Conservation (phyloP, 2,329 filamentous ascomycete species). For the Hymenoscyphus repandus region DNA sequence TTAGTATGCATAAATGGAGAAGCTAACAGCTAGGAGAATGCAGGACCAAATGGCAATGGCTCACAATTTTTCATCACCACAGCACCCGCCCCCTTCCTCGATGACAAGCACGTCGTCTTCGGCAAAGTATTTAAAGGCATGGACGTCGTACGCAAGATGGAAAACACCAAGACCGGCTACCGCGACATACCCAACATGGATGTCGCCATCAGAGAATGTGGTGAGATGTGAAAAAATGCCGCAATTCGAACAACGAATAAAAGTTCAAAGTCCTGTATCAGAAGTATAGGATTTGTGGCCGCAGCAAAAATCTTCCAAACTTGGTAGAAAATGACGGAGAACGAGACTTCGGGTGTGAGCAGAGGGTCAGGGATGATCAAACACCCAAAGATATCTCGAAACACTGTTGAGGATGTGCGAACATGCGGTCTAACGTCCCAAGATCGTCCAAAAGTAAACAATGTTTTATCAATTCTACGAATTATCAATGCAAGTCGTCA, state of each 20-base stretch:
- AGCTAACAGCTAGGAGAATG: constrained; percentile 54
- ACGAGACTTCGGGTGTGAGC: background rate
- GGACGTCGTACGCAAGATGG: constrained; percentile 88
- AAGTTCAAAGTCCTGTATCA: no score
- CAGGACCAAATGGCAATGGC: constrained; percentile 87
- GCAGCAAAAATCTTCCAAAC: no score
- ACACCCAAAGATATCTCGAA: background rate
- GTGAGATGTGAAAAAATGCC: constrained; percentile 69
- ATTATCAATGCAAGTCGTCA: no score
- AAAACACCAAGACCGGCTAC: constrained; percentile 77
- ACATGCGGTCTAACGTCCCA: no score
- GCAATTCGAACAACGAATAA: no score
- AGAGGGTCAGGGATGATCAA: background rate
- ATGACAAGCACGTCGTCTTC: constrained; percentile 94
- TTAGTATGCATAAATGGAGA: background rate
- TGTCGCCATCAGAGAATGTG: constrained; percentile 79
- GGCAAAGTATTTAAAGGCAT: constrained; percentile 85
- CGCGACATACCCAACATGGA: constrained; percentile 77
- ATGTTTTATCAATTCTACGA: no score
- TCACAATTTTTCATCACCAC: constrained; percentile 98
- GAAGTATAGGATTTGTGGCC: no score
- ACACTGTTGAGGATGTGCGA: background rate
- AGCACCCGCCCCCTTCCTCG: constrained; percentile 77
- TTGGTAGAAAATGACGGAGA: background rate
- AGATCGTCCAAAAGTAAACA: no score